These are phyloP conservation scores for Termitomyces sp. DNA, from an alignment of 768 basidiomycete genomes.

Conservation along the genomic window DNA sequence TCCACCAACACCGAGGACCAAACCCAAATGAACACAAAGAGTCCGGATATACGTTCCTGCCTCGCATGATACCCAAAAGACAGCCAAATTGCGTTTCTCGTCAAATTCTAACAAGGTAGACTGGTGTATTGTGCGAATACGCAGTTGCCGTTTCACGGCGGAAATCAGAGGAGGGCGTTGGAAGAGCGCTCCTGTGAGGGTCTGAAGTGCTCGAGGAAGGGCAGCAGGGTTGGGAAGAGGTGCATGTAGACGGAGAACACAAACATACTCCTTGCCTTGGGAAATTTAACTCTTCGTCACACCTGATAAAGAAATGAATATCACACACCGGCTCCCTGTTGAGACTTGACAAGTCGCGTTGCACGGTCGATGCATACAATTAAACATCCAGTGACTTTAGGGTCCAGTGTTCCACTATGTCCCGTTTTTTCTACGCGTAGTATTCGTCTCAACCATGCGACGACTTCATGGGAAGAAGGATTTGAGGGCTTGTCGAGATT, in stretches of 20 bases:
- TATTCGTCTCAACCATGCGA: conserved; percentile 98
- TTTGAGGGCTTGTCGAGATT: conserved; percentile 99
- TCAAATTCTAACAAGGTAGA: conserved; percentile 96
- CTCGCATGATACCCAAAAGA: conserved; percentile 99
- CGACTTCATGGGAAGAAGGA: conserved; percentile 98
- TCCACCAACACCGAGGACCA: conserved; percentile 94
- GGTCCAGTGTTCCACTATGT: conserved; percentile 97
- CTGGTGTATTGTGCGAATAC: conserved; percentile 95
- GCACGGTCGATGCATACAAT: conserved; percentile 99
- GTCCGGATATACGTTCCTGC: conserved; percentile 97
- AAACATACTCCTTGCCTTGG: conserved; percentile 97
- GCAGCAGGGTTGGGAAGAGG: conserved; percentile 75
- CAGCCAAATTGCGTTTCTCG: conserved; percentile 91
- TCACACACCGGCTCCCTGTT: conserved; percentile 88
- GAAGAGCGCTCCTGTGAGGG: conserved; percentile 95
- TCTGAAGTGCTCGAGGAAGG: conserved; percentile 91
- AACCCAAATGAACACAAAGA: conserved; percentile 93
- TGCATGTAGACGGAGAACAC: conserved; percentile 90
- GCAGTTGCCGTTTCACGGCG: conserved; percentile 96
- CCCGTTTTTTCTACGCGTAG: conserved; percentile 97
- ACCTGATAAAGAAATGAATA: conserved; percentile 1
- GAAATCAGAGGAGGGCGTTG: conserved; percentile 99
- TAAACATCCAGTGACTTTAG: conserved; percentile 97
- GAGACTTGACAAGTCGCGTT: conserved; percentile 94
- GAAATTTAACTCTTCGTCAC: conserved; percentile 1